A percentile compares a stretch with the other conserved stretches of the same genome.
Conservation (phyloP, 331 rosid species). For the Saraca asoca region DNA sequence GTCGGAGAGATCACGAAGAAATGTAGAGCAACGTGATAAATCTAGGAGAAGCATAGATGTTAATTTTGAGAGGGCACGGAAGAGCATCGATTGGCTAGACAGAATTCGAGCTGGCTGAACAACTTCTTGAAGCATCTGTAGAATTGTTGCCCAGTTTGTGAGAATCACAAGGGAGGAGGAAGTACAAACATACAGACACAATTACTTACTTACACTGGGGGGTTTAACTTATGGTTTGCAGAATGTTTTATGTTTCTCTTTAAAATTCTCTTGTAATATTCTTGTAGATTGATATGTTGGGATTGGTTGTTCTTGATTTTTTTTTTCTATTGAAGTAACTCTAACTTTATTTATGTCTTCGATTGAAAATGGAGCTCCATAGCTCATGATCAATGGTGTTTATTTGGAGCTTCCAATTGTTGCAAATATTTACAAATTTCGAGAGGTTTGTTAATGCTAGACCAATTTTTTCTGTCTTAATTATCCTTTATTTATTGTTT, state of each 20-base stretch:
- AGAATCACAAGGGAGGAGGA: slow-evolving; percentile 27
- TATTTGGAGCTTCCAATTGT: slow-evolving; percentile 21
- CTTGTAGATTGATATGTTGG: slow-evolving; percentile 43
- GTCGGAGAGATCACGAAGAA: slow-evolving; percentile 76
- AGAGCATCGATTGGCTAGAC: slow-evolving; percentile 93
- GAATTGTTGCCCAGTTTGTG: slow-evolving; percentile 42
- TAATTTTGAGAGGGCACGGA: slow-evolving; percentile 79
- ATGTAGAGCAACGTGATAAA: slow-evolving; percentile 77
- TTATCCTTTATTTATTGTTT: not conserved
- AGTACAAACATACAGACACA: slow-evolving; percentile 47
- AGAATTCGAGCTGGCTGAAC: slow-evolving; percentile 67
- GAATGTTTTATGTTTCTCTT: slow-evolving; percentile 42
- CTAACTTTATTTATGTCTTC: slow-evolving; percentile 41
- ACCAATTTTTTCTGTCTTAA: not conserved
- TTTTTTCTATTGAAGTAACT: slow-evolving; percentile 29
- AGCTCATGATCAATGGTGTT: slow-evolving; percentile 29
- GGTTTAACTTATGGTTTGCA: slow-evolving; percentile 51
- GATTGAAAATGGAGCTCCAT: slow-evolving; percentile 36
- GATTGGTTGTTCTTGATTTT: slow-evolving; percentile 18
- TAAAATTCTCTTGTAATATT: slow-evolving; percentile 40
- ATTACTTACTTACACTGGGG: slow-evolving; percentile 48
- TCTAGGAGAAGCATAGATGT: slow-evolving; percentile 79
- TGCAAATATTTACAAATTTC: slow-evolving; percentile 16
- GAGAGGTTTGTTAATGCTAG: not conserved
- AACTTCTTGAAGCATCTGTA: slow-evolving; percentile 35